Evolutionary conservation across 202 grass and related monocot genomes (phyloP), one percentile per base, ranked within the genome.

Genomic region (Dendrocalamus latiflorus): DNA sequence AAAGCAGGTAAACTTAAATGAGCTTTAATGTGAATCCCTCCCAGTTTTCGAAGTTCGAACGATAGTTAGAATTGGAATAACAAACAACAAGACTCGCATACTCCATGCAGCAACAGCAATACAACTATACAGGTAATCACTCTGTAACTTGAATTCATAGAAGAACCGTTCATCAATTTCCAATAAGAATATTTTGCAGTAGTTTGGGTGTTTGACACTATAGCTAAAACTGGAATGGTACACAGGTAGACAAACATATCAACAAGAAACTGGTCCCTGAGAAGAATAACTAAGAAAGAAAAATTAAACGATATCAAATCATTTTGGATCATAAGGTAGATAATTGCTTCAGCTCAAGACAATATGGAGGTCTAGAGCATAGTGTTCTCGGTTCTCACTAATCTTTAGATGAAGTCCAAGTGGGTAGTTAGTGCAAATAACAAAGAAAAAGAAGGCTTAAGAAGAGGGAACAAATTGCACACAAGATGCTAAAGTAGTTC

Each of bases 261-360:
- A 81, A 86, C 10, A 47, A 72, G 36, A 71, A 73, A 53, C 41
- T 55, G 24, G 43, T 34, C 47, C 65, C 34, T 12, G 4, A 59
- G 26, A 65, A 84, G 41, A 56, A 68, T 47, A 76, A 76, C 55
- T 53, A 72, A 64, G 36, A 26, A 38, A 28, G 42, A n/a, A 70
- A 10, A 41, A 25, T 9, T 7, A 66, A 74, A 59, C 6, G 16
- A 39, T 10, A 33, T 18, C 14, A 60, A 26, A 67, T 50, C 37
- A 39, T 21, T 72, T 81, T 75, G 70, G 50, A 56, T 74, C 9
- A 0, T 8, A 72, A 65, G 37, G 55, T 65, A 48, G 28, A 39
- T 30, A 77, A 60, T 13, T 54, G n/a, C 28, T 25, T 68, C 50
- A 68, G 14, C 49, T 68, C 4, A 81, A 68, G 25, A 68, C n/a